These are phyloP conservation scores for Hibiscus tridactylites DNA, from an alignment of 345 rosid species.

Conservation along the genomic window DNA sequence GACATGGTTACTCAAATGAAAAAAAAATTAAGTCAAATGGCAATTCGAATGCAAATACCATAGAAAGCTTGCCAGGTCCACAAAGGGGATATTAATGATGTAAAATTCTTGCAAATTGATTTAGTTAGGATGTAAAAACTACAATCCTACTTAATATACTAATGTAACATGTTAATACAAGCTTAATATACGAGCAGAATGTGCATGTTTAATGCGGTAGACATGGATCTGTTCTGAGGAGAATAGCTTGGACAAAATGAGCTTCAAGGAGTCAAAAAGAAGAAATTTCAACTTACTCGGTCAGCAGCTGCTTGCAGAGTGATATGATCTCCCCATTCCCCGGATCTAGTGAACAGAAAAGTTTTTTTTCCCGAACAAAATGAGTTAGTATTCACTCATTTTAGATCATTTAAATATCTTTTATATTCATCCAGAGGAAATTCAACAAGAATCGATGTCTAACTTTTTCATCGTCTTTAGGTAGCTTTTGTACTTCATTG, in stretches of 20 bases:
- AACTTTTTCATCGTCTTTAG: conserved; percentile 82
- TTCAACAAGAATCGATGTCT: conserved; percentile 27
- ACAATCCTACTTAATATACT: no score
- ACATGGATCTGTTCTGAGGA: background rate
- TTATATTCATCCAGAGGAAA: conserved; percentile 10
- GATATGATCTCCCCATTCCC: conserved; percentile 98
- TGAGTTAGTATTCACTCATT: conserved; percentile 12
- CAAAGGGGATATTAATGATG: no score
- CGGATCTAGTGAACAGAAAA: conserved; percentile 36
- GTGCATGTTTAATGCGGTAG: no score
- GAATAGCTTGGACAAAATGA: background rate
- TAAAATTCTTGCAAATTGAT: no score
- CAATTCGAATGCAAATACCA: no score
- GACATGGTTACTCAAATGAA: no score
- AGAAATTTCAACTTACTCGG: conserved; percentile 44
- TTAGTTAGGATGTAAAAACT: no score
- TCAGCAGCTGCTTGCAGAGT: conserved; percentile 98
- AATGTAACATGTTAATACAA: no score
- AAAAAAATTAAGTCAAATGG: no score
- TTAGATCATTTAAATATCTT: conserved; percentile 2
- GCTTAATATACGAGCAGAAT: no score
- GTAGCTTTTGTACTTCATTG: conserved; percentile 78
- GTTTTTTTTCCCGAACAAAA: conserved; percentile 11
- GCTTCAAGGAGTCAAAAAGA: background rate
- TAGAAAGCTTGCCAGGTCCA: no score